phyloP scores from a whole-genome alignment of 495 filamentous ascomycete genomes.

The Penicillium atrosanguineum region DNA sequence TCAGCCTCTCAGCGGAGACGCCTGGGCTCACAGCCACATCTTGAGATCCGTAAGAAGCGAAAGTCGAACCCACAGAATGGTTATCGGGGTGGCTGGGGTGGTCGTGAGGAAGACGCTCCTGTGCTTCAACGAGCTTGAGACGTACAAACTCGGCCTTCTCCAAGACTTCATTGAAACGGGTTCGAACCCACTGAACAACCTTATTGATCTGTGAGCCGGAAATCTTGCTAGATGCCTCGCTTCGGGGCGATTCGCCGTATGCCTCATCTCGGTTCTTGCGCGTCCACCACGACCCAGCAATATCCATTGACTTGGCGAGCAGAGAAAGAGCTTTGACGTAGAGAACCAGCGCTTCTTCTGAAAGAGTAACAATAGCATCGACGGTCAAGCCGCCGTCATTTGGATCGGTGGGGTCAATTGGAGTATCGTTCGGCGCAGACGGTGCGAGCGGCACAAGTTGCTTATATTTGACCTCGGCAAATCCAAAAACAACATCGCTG shows the following conservation, averaged over 20 bases:
- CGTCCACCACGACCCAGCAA: slow-evolving; percentile 89
- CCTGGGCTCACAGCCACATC: slow-evolving; percentile 70
- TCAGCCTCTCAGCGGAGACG: slow-evolving; percentile 90
- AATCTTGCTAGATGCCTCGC: slow-evolving; percentile 46
- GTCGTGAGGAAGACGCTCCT: slow-evolving; percentile 76
- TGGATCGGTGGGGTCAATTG: slow-evolving; percentile 25
- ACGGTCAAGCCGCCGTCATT: slow-evolving; percentile 61
- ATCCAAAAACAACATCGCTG: slow-evolving; percentile 93
- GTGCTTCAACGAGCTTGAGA: slow-evolving; percentile 80
- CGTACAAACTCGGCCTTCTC: slow-evolving; percentile 93
- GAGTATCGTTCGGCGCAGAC: slow-evolving; percentile 54
- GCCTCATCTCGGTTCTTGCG: slow-evolving; percentile 69
- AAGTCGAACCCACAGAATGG: slow-evolving; percentile 51
- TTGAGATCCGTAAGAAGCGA: slow-evolving; percentile 51
- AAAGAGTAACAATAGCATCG: slow-evolving; percentile 80
- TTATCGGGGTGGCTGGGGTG: slow-evolving; percentile 87
- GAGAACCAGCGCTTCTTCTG: slow-evolving; percentile 91
- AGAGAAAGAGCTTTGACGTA: slow-evolving; percentile 92
- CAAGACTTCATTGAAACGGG: slow-evolving; percentile 91
- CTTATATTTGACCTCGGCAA: slow-evolving; percentile 97
- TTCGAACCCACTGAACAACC: slow-evolving; percentile 91
- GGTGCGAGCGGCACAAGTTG: slow-evolving; percentile 87
- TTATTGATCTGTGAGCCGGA: slow-evolving; percentile 80
- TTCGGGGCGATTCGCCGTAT: slow-evolving; percentile 42
- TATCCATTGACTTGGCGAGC: slow-evolving; percentile 93